Percentiles rank a stretch among this genome's conserved stretches.
phyloP scores from a whole-genome alignment of 805 yeast species.

The Cyberlindnera maritima region DNA sequence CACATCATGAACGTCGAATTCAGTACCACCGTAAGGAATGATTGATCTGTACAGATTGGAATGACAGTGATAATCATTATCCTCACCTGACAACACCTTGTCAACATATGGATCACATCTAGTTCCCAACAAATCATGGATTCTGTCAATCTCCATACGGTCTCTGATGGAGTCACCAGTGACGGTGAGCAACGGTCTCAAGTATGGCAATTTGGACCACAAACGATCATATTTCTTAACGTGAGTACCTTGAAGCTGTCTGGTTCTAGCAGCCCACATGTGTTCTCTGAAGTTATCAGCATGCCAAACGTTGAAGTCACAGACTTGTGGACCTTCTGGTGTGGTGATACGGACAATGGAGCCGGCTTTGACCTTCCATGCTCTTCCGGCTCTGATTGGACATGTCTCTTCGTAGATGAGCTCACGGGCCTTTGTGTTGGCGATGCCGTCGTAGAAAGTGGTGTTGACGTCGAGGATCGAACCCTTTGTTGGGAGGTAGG shows the following conservation, averaged over 20 bases:
- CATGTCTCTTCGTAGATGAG: slow-evolving; percentile 41
- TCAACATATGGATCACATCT: slow-evolving; percentile 72
- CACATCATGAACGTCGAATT: slow-evolving; percentile 67
- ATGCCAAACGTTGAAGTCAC: slow-evolving; percentile 67
- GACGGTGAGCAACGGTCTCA: slow-evolving; percentile 62
- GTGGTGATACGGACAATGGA: slow-evolving; percentile 57
- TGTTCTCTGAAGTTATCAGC: slow-evolving; percentile 58
- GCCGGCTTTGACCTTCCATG: slow-evolving; percentile 62
- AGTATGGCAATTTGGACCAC: slow-evolving; percentile 65
- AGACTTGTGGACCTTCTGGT: slow-evolving; percentile 70
- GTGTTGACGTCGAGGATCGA: slow-evolving; percentile 51
- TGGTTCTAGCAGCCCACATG: slow-evolving; percentile 67
- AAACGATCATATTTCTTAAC: slow-evolving; percentile 58
- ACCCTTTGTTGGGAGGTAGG: slow-evolving; percentile 55
- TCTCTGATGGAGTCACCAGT: slow-evolving; percentile 59
- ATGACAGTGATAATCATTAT: slow-evolving; percentile 66
- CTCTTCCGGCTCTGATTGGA: slow-evolving; percentile 56
- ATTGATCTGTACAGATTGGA: slow-evolving; percentile 61
- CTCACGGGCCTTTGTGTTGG: slow-evolving; percentile 39
- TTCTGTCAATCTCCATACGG: slow-evolving; percentile 59
- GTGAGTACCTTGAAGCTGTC: slow-evolving; percentile 64
- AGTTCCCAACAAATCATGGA: slow-evolving; percentile 65
- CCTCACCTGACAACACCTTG: slow-evolving; percentile 59
- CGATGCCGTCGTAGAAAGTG: slow-evolving; percentile 43
- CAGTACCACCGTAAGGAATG: slow-evolving; percentile 58